Percentiles rank a stretch among this genome's conserved stretches.
Conservation (phyloP, 2,329 filamentous ascomycete genomes). For the Monosporascus sp. region DNA sequence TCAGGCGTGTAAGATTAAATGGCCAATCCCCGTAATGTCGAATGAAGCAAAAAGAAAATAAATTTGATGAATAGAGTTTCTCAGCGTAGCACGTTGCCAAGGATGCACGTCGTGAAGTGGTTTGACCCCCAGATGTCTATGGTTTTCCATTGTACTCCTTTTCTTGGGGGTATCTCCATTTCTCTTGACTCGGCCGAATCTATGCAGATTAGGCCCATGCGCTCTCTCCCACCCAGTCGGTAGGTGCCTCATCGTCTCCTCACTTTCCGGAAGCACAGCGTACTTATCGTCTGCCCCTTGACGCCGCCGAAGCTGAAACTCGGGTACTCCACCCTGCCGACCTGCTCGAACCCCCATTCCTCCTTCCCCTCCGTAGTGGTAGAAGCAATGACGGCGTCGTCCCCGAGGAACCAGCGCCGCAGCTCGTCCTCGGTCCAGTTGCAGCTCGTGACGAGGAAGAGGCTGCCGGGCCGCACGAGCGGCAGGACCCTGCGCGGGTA, state of each 20-base stretch:
- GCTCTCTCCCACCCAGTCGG: neutral
- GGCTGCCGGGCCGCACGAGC: slow-evolving; percentile 64
- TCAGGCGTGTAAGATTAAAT: neutral
- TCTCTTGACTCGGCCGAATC: neutral
- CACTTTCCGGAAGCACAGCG: slow-evolving; percentile 66
- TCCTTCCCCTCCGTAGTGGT: slow-evolving; percentile 6
- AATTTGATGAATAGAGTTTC: neutral
- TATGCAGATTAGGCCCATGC: neutral
- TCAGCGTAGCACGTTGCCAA: neutral
- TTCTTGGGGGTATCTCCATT: neutral
- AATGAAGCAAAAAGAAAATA: neutral
- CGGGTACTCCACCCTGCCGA: slow-evolving; percentile 70
- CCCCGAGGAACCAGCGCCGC: slow-evolving; percentile 64
- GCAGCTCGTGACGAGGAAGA: slow-evolving; percentile 86
- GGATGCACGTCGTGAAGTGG: neutral
- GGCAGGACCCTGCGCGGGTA: slow-evolving; percentile 65
- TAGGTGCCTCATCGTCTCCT: slow-evolving; percentile 13
- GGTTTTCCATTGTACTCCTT: neutral
- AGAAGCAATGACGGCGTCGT: neutral
- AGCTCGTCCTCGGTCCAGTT: slow-evolving; percentile 97
- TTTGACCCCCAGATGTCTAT: neutral
- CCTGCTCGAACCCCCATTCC: slow-evolving; percentile 48
- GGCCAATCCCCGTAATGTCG: neutral
- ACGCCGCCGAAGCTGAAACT: slow-evolving; percentile 85
- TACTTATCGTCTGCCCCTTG: slow-evolving; percentile 85